A percentile compares a stretch with the other conserved stretches of the same genome.
Evolutionary conservation across 371 early-diverging fungal species (phyloP).

Genomic region (Lichtheimia corymbifera): DNA sequence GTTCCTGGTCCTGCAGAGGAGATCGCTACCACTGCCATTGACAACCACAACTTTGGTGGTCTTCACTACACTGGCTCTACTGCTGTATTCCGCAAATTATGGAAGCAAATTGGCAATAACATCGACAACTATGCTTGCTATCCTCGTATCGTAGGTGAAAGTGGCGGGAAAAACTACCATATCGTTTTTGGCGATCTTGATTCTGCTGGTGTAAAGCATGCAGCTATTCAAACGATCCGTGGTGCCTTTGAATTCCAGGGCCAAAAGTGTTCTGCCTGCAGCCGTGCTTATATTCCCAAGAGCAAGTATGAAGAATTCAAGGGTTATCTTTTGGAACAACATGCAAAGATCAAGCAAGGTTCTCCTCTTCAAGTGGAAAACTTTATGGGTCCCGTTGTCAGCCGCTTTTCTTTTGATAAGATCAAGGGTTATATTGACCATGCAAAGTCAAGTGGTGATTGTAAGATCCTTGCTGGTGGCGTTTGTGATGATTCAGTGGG

Average conservation of each 20-base stretch:
- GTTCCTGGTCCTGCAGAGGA: constrained; percentile 88
- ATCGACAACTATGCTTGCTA: constrained; percentile 88
- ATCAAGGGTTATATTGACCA: constrained; percentile 88
- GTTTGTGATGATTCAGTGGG: constrained; percentile 83
- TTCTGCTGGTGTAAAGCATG: constrained; percentile 65
- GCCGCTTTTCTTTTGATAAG: constrained; percentile 91
- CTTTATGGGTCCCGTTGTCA: constrained; percentile 85
- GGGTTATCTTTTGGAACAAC: constrained; percentile 62
- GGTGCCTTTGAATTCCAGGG: constrained; percentile 96
- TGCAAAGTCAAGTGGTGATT: constrained; percentile 62
- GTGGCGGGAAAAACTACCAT: constrained; percentile 99
- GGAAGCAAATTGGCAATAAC: constrained; percentile 91
- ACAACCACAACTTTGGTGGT: constrained; percentile 90
- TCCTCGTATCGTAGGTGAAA: constrained; percentile 98
- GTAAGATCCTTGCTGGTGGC: constrained; percentile 84
- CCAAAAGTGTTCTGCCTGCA: constrained; percentile 97
- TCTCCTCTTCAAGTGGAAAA: constrained; percentile 80
- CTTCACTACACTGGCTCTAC: constrained; percentile 98
- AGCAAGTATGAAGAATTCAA: constrained; percentile 79
- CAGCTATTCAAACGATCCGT: constrained; percentile 83
- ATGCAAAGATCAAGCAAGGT: constrained; percentile 82
- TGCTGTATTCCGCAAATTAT: constrained; percentile 89
- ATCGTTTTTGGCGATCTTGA: constrained; percentile 70
- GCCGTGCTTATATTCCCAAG: constrained; percentile 89
- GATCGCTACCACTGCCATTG: constrained; percentile 72